Conservation (phyloP, 768 basidiomycete genomes). For the Suillus occidentalis region DNA sequence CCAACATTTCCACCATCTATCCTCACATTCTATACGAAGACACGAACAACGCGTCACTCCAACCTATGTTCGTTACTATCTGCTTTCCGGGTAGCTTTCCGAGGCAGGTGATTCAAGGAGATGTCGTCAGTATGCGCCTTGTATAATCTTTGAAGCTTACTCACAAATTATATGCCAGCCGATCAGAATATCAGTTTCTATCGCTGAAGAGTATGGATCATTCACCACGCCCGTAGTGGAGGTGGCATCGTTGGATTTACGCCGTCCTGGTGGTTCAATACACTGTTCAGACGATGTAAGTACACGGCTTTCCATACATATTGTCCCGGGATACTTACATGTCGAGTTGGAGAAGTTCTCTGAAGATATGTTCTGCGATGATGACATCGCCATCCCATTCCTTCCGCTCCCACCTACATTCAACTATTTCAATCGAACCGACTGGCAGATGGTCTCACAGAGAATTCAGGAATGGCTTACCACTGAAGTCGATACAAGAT, state of each 20-base stretch:
- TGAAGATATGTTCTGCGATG: not conserved
- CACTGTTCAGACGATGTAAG: not conserved
- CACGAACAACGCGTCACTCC: not conserved
- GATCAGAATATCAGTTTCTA: constrained; percentile 2
- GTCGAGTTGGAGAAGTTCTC: not conserved
- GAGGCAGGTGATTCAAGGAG: not conserved
- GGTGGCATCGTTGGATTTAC: not conserved
- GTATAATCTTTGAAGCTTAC: not conserved
- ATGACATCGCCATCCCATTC: not conserved
- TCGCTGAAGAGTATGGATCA: not conserved
- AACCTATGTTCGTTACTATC: constrained; percentile 4
- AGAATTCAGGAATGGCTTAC: no score
- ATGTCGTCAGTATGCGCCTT: no score
- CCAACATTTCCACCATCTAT: constrained; percentile 6
- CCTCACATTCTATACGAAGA: not conserved
- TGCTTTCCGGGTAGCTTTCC: constrained; percentile 9
- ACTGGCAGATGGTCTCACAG: no score
- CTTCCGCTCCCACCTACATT: not conserved
- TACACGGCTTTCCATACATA: not conserved
- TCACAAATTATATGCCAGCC: constrained; percentile 4
- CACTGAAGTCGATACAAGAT: no score
- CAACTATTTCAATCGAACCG: no score
- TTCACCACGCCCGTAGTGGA: constrained; percentile 2
- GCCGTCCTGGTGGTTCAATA: not conserved
- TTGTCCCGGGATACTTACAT: no score